A percentile compares a stretch with the other conserved stretches of the same genome.
phyloP scores from a whole-genome alignment of 1,284 basidiomycete species.

The Rhizoctonia solani region DNA sequence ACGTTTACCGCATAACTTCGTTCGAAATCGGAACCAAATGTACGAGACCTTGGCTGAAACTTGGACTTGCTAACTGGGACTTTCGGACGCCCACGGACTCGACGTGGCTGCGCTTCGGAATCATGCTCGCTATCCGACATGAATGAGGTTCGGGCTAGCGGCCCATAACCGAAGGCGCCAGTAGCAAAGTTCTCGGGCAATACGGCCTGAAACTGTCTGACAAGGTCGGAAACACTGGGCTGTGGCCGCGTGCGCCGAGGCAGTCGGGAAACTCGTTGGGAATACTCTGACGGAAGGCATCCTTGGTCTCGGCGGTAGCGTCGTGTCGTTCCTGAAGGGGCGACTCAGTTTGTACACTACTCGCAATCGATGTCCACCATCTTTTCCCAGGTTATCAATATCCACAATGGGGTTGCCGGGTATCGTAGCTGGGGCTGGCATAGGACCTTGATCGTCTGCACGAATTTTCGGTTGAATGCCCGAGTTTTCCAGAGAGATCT shows the following conservation, averaged over 20 bases:
- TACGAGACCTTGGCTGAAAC: constrained; percentile 40
- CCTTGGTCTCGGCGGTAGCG: not conserved
- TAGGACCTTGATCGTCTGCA: not conserved
- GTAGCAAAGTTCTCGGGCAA: constrained; percentile 51
- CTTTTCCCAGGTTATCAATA: not conserved
- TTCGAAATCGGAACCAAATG: constrained; percentile 76
- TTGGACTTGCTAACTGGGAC: constrained; percentile 35
- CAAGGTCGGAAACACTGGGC: constrained; percentile 80
- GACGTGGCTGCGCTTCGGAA: constrained; percentile 41
- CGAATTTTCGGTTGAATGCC: not conserved
- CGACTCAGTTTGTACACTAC: constrained; percentile 1
- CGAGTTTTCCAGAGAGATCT: not conserved
- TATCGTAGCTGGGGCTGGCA: not conserved
- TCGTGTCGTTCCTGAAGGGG: constrained; percentile 17
- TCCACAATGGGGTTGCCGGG: not conserved
- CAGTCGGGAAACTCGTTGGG: constrained; percentile 59
- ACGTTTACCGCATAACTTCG: constrained; percentile 88
- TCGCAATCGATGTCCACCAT: not conserved
- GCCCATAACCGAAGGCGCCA: constrained; percentile 33
- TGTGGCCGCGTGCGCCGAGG: constrained; percentile 65
- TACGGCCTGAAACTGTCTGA: constrained; percentile 79
- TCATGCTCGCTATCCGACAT: constrained; percentile 48
- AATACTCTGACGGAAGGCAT: not conserved
- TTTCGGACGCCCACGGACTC: constrained; percentile 45
- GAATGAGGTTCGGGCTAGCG: constrained; percentile 37